Conservation (phyloP, 345 rosid genomes). For the Mercurialis annua region DNA sequence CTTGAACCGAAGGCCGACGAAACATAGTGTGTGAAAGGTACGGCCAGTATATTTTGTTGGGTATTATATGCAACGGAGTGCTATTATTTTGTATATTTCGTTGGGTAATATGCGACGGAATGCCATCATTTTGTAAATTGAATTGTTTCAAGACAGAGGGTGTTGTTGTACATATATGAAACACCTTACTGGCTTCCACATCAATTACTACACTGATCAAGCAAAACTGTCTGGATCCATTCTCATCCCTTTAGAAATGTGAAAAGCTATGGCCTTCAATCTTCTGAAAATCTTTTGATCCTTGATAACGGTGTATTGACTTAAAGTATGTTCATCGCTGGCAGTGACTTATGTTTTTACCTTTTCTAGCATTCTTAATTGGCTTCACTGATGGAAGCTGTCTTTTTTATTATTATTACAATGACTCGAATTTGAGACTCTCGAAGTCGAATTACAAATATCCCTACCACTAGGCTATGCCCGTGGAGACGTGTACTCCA, state of each 20-base stretch:
- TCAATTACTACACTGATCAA: neutral
- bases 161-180: constrained; percentile 32
- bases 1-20: constrained; percentile 90
- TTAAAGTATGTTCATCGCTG: neutral
- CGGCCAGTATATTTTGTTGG: constrained; percentile 15
- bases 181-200: neutral
- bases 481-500: neutral
- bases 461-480: neutral
- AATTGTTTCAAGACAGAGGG: constrained; percentile 12
- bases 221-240: constrained; percentile 2
- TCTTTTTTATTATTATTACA: no score
- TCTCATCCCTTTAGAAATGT: constrained; percentile 4
- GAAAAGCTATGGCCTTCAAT: constrained; percentile 10
- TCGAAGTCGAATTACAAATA: no score
- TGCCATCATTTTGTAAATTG: constrained; percentile 27
- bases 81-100: constrained; percentile 27
- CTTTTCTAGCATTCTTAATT: neutral
- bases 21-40: constrained; percentile 36
- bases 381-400: no score
- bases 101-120: constrained; percentile 16
- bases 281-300: neutral
- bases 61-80: constrained; percentile 19
- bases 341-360: neutral
- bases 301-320: neutral
- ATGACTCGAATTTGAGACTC: no score